A percentile compares a stretch with the other conserved stretches of the same genome.
Conservation (phyloP, 768 basidiomycete genomes). For the Termitomyces sp. region DNA sequence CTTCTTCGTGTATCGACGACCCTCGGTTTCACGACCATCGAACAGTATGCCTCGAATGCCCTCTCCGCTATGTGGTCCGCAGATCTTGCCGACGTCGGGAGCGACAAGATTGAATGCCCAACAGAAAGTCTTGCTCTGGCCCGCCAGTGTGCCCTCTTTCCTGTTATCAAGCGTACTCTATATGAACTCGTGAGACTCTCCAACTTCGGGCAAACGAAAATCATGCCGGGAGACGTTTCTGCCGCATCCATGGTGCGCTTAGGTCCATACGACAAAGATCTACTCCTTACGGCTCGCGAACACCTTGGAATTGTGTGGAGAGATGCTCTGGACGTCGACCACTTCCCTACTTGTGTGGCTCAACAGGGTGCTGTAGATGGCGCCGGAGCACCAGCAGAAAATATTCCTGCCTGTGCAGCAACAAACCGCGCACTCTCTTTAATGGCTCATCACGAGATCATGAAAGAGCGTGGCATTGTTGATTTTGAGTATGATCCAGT, state of each 20-base stretch:
- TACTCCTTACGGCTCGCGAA: constrained; percentile 17
- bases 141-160: constrained; percentile 22
- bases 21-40: constrained; percentile 26
- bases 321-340: constrained; percentile 7
- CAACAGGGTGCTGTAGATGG: neutral
- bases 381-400: neutral
- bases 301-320: constrained; percentile 18
- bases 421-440: neutral
- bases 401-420: neutral
- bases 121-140: constrained; percentile 30
- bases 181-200: constrained; percentile 34
- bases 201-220: constrained; percentile 22
- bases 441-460: constrained; percentile 11
- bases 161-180: constrained; percentile 31
- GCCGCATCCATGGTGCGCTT: neutral
- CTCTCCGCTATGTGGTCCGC: constrained; percentile 31
- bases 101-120: constrained; percentile 18
- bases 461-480: constrained; percentile 21
- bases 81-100: constrained; percentile 20
- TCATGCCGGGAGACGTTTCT: neutral
- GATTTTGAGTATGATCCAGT: constrained; percentile 30
- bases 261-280: constrained; percentile 1
- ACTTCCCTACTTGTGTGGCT: constrained; percentile 3
- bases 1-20: constrained; percentile 32
- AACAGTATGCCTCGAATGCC: constrained; percentile 23